Conservation (phyloP, 2,329 filamentous ascomycete species). For the Aureobasidium sp. region DNA sequence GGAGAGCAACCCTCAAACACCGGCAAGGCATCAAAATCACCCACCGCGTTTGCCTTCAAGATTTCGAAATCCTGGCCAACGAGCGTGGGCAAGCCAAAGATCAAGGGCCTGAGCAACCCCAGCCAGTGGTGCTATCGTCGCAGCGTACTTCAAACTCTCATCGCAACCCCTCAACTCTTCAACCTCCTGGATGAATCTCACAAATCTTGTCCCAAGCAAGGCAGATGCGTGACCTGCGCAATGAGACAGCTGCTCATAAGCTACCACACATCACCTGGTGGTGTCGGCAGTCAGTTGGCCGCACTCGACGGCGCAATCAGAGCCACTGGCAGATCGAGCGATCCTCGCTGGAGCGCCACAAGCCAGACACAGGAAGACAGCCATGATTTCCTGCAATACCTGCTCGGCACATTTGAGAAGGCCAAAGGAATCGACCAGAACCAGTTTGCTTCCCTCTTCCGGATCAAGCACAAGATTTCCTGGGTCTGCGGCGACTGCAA, state of each 20-base stretch:
- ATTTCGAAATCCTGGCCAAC: slow-evolving; percentile 12
- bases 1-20: neutral
- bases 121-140: slow-evolving; percentile 18
- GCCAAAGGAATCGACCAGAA: slow-evolving; percentile 3
- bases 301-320: slow-evolving; percentile 13
- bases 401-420: slow-evolving; percentile 12
- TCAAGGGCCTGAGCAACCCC: slow-evolving; percentile 16
- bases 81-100: slow-evolving; percentile 8
- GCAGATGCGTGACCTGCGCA: slow-evolving; percentile 14
- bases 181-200: slow-evolving; percentile 15
- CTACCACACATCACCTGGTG: slow-evolving; percentile 7
- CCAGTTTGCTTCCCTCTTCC: slow-evolving; percentile 10
- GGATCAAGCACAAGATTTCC: slow-evolving; percentile 12
- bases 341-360: slow-evolving; percentile 11
- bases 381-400: slow-evolving; percentile 14
- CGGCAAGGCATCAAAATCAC: neutral
- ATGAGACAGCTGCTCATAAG: slow-evolving; percentile 6
- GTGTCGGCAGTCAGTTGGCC: neutral
- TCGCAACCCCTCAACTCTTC: slow-evolving; percentile 16
- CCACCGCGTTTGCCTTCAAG: neutral
- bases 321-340: slow-evolving; percentile 9
- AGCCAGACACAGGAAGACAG: slow-evolving; percentile 15
- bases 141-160: slow-evolving; percentile 15
- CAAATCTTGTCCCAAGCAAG: slow-evolving; percentile 5
- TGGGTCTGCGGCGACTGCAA: slow-evolving; percentile 14